These are phyloP conservation scores for Haematococcus lacustris DNA, from an alignment of 139 green algal species.

Conservation along the genomic window DNA sequence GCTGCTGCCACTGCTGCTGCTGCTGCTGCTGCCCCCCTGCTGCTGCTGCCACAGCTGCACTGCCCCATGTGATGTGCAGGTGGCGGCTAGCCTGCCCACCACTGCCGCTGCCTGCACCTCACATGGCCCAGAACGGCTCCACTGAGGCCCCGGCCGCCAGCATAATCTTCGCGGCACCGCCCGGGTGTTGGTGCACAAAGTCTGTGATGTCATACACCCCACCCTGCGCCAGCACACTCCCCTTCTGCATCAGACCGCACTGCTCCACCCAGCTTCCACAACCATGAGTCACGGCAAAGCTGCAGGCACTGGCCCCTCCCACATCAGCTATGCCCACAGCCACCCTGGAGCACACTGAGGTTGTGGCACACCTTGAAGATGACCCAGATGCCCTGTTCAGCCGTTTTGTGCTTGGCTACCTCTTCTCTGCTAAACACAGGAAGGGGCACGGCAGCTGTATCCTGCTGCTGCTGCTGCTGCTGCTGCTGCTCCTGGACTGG, in stretches of 20 bases:
- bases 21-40: no score
- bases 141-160: constrained; percentile 74
- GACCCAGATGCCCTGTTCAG: constrained; percentile 72
- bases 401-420: constrained; percentile 66
- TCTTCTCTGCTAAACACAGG: constrained; percentile 39
- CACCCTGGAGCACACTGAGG: neutral
- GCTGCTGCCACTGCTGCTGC: no score
- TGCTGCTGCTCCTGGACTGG: no score
- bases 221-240: constrained; percentile 16
- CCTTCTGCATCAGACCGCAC: neutral
- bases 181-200: constrained; percentile 29
- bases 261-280: no score
- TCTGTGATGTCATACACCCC: constrained; percentile 86
- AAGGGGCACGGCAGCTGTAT: no score
- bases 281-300: no score
- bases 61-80: no score
- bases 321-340: neutral
- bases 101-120: neutral
- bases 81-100: no score
- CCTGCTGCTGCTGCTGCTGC: no score
- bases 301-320: neutral
- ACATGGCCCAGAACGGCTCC: constrained; percentile 82
- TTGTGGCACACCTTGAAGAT: constrained; percentile 49
- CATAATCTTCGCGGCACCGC: constrained; percentile 59
- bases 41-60: no score